Conservation (phyloP, 306 rosid species). For the Cercis canadensis region DNA sequence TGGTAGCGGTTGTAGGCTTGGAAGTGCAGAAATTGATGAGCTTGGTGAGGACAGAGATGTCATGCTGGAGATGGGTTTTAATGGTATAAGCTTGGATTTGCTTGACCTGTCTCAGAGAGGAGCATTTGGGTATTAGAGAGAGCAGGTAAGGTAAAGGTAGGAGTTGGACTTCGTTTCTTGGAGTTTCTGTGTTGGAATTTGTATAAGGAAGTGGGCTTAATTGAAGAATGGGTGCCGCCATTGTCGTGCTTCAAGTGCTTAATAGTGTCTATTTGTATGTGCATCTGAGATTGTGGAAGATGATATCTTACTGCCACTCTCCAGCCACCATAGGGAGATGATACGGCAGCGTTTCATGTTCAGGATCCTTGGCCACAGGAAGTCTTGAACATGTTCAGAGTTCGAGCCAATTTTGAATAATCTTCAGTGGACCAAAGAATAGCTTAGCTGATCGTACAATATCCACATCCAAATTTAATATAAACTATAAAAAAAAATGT, state of each 20-base stretch:
- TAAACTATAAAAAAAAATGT: too few species aligned
- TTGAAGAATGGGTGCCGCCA: conserved; percentile 58
- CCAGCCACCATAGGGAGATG: neutral
- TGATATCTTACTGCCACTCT: neutral
- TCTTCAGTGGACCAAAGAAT: too few species aligned
- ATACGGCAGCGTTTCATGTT: neutral
- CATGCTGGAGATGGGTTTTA: conserved; percentile 67
- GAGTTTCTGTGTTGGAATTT: conserved; percentile 40
- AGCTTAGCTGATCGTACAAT: too few species aligned
- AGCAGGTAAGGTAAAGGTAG: conserved; percentile 40
- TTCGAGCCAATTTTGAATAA: too few species aligned
- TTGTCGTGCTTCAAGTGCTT: conserved; percentile 2
- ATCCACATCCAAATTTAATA: too few species aligned
- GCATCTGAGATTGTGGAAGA: neutral
- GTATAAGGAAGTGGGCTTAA: conserved; percentile 47
- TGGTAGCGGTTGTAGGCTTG: conserved; percentile 46
- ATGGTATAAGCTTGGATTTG: conserved; percentile 78
- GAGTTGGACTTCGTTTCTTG: conserved; percentile 30
- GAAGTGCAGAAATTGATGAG: conserved; percentile 65
- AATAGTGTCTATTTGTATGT: neutral
- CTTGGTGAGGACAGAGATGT: conserved; percentile 53
- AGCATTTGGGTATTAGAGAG: conserved; percentile 70
- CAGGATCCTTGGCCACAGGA: too few species aligned
- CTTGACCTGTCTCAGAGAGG: conserved; percentile 63
- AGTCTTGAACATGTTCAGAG: too few species aligned